Percentiles rank a stretch among this genome's conserved stretches.
Evolutionary conservation across 2,329 filamentous ascomycete species (phyloP).

Genomic region (Aspergillus uvarum): DNA sequence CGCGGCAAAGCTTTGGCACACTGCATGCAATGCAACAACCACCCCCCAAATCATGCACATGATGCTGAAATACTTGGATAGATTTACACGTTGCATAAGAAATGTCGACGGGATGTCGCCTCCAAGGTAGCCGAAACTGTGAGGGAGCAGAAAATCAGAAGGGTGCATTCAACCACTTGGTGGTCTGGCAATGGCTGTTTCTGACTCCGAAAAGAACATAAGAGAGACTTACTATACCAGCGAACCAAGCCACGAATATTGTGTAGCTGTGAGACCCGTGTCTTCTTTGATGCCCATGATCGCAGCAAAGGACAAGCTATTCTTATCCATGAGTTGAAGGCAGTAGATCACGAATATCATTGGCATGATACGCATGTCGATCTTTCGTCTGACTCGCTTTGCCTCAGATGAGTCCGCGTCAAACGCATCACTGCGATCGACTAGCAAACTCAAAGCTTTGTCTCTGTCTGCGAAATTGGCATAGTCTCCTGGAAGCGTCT

Average conservation of each 20-base stretch:
- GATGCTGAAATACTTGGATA: constrained; percentile 1
- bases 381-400: constrained; percentile 2
- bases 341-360: neutral
- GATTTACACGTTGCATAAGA: constrained; percentile 7
- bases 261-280: neutral
- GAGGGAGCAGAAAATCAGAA: too few species aligned
- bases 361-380: constrained; percentile 4
- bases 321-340: constrained; percentile 6
- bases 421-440: neutral
- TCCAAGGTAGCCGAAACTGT: constrained; percentile 4
- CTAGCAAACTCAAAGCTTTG: neutral
- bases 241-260: constrained; percentile 4
- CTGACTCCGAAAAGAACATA: too few species aligned
- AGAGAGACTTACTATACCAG: constrained; percentile 6
- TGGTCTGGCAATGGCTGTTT: too few species aligned
- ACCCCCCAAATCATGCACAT: constrained; percentile 10
- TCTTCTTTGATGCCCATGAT: constrained; percentile 9
- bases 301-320: constrained; percentile 3
- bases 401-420: constrained; percentile 3
- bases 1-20: neutral
- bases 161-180: too few species aligned
- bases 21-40: constrained; percentile 2
- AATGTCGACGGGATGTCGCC: constrained; percentile 7
- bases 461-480: too few species aligned
- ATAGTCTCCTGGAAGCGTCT: too few species aligned